phyloP scores from a whole-genome alignment of 208 protist species.

The Acanthamoeba triangularis region DNA sequence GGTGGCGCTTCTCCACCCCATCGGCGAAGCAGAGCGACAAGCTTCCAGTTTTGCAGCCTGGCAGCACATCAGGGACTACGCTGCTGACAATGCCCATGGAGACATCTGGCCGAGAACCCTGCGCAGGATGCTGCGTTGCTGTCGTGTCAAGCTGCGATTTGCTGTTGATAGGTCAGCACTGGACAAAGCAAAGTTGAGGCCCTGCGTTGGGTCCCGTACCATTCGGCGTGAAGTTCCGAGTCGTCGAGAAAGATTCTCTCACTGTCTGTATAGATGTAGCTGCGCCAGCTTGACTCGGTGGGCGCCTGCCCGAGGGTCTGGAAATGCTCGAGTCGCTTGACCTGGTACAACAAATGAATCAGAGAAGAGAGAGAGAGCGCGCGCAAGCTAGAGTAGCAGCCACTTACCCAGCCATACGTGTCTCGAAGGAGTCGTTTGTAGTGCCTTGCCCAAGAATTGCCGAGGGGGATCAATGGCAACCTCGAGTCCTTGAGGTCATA shows the following conservation, averaged over 20 bases:
- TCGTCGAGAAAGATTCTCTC: background rate
- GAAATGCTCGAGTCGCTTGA: background rate
- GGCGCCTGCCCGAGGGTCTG: background rate
- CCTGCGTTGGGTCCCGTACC: background rate
- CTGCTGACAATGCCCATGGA: background rate
- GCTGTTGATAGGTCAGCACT: background rate
- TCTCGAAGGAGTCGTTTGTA: no score
- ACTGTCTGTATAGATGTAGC: background rate
- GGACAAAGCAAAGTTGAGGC: background rate
- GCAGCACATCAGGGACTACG: background rate
- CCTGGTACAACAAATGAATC: no score
- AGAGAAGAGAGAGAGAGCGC: no score
- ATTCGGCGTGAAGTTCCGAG: background rate
- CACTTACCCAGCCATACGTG: no score
- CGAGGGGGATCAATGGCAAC: no score
- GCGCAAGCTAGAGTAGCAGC: no score
- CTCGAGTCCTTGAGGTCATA: no score
- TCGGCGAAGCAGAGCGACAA: background rate
- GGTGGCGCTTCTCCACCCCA: background rate
- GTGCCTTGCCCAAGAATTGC: no score
- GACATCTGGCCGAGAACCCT: background rate
- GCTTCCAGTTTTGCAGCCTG: background rate
- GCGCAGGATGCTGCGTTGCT: background rate
- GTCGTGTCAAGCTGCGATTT: background rate
- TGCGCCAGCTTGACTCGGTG: background rate